Evolutionary conservation across 2,329 filamentous ascomycete species (phyloP).

Genomic region (Chaetoscypha palmicola): DNA sequence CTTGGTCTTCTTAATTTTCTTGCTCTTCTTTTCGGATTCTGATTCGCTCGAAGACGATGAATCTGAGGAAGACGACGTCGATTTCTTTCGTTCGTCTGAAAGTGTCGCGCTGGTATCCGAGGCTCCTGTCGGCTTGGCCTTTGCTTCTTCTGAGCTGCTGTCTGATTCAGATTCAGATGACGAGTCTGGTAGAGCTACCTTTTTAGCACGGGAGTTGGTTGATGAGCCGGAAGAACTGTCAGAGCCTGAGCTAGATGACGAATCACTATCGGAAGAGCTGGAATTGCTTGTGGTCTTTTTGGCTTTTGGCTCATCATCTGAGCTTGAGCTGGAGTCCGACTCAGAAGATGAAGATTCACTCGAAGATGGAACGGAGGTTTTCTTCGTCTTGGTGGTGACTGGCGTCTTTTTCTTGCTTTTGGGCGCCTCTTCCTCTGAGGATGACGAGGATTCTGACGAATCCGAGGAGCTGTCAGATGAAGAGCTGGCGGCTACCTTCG

Average conservation of each 20-base stretch:
- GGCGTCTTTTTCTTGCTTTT: conserved; percentile 9
- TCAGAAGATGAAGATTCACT: conserved; percentile 18
- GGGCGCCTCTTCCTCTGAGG: conserved; percentile 22
- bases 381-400: too few relatives aligned
- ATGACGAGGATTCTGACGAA: conserved; percentile 33
- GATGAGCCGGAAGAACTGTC: conserved; percentile 25
- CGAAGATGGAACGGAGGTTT: conserved; percentile 21
- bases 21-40: conserved; percentile 20
- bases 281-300: conserved; percentile 42
- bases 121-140: conserved; percentile 32
- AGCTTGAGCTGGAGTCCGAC: conserved; percentile 17
- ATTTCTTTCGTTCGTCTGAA: conserved; percentile 26
- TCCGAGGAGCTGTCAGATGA: conserved; percentile 26
- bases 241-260: conserved; percentile 30
- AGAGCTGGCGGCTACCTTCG: conserved; percentile 33
- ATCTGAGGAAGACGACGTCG: conserved; percentile 15
- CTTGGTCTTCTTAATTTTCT: conserved; percentile 8
- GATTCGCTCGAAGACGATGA: conserved; percentile 22
- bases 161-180: conserved; percentile 33
- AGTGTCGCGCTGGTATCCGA: conserved; percentile 31
- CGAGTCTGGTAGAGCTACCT: conserved; percentile 25
- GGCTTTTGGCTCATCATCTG: conserved; percentile 37
- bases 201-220: conserved; percentile 24
- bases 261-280: conserved; percentile 21
- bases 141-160: conserved; percentile 37